Evolutionary conservation across 2,329 filamentous ascomycete genomes (phyloP).

Genomic region (Arachnopeziza araneosa): DNA sequence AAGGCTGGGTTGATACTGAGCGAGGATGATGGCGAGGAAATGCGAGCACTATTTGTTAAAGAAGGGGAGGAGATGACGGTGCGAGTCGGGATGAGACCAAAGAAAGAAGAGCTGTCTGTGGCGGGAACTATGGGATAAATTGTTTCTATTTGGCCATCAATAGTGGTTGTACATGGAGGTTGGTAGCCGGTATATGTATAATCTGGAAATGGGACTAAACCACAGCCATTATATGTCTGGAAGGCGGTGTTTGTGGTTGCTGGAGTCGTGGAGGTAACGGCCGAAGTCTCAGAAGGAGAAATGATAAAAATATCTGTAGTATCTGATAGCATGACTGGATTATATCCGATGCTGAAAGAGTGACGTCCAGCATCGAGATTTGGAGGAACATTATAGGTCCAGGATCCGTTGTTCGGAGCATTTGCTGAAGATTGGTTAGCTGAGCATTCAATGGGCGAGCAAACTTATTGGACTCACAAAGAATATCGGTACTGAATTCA

Average conservation of each 20-base stretch:
- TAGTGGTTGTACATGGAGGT: conserved; percentile 8
- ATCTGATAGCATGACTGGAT: conserved; percentile 9
- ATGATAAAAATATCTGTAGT: conserved; percentile 10
- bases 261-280: background rate
- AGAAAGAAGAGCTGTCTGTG: conserved; percentile 8
- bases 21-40: background rate
- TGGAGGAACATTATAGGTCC: conserved; percentile 10
- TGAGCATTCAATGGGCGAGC: background rate
- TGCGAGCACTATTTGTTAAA: background rate
- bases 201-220: conserved; percentile 9
- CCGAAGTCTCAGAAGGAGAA: conserved; percentile 9
- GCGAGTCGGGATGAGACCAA: background rate
- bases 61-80: background rate
- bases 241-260: conserved; percentile 2
- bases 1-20: conserved; percentile 5
- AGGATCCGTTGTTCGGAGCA: conserved; percentile 15
- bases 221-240: conserved; percentile 11
- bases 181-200: conserved; percentile 17
- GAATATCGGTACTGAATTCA: conserved; percentile 6
- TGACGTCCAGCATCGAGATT: conserved; percentile 7
- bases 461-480: conserved; percentile 6
- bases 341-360: conserved; percentile 14
- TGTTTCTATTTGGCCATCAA: conserved; percentile 4
- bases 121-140: conserved; percentile 12
- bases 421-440: conserved; percentile 8